Evolutionary conservation across 208 protist genomes (phyloP), one percentile per base, ranked within the genome.

Genomic region (Zelonia costaricensis): DNA sequence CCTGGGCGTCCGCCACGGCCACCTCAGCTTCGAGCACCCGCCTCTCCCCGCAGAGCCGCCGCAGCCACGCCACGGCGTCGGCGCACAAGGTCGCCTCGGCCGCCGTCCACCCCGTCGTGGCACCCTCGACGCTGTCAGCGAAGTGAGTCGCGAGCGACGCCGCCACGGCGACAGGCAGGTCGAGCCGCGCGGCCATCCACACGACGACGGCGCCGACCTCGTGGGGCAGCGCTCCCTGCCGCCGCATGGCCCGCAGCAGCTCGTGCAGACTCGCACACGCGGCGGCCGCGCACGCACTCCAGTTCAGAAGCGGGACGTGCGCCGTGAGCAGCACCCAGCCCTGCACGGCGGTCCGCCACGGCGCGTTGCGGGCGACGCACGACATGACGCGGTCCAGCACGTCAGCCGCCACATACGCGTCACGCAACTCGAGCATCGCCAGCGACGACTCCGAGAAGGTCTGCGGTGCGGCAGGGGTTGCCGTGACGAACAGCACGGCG

Each of bases 301-400:
- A 74, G 15, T 40, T 42, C 20, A 73, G 22, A 36, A 59, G 57
- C 23, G 69, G 69, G 13, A 56, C 44, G 9, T 58, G 39, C n/a
- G 30, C 13, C n/a, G 27, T 61, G 18, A 76, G 60, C 10, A 53
- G 51, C 45, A 61, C 28, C 69, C 68, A 75, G 1, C 63, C 68
- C 47, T 62, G 64, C 60, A 66, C 49, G 28, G 54, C 56, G 6
- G 73, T 69, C 13, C 61, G 60, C 73, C 73, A 78, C 20, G 66
- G 73, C 5, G 73, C 73, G 40, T 39, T 35, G 4, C 40, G 22
- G 9, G 60, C 61, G 9, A 78, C 42, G 8, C 55, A 51, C 1
- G 27, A 39, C 73, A 78, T 59, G 10, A 78, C 49, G 23, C 55
- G 43, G 40, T 33, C 31, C 30, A 78, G 30, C 22, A 69, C 23